phyloP scores from a whole-genome alignment of 768 basidiomycete genomes.

The Kwoniella sp. region DNA sequence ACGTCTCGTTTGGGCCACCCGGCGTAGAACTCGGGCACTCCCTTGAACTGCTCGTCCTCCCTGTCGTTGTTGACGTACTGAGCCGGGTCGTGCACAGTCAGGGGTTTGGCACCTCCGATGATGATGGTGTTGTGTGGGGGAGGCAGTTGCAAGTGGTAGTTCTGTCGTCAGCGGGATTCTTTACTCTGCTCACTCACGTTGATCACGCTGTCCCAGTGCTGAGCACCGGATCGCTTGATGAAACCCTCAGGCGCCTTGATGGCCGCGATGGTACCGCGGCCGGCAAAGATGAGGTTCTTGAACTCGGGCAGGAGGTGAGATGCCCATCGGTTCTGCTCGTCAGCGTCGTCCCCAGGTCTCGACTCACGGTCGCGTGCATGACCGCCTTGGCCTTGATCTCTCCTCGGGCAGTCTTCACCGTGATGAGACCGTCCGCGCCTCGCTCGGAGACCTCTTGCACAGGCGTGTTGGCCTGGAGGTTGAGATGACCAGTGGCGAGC shows the following conservation, averaged over 20 bases:
- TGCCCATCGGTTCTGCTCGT: conserved; percentile 22
- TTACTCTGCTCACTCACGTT: too few relatives aligned
- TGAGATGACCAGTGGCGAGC: conserved; percentile 7
- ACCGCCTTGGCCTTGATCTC: conserved; percentile 15
- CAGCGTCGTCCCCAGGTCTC: not conserved
- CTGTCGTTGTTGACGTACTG: conserved; percentile 14
- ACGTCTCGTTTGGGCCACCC: conserved; percentile 17
- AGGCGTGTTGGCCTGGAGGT: conserved; percentile 23
- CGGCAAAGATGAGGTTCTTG: conserved; percentile 14
- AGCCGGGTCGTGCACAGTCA: conserved; percentile 9
- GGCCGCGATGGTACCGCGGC: conserved; percentile 20
- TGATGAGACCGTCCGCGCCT: conserved; percentile 19
- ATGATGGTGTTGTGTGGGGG: conserved; percentile 25
- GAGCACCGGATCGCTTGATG: conserved; percentile 17
- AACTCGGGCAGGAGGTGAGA: conserved; percentile 17
- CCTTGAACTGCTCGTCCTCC: conserved; percentile 20
- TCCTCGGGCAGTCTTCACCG: conserved; percentile 16
- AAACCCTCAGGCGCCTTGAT: conserved; percentile 20
- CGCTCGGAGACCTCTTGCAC: not conserved
- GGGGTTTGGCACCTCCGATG: conserved; percentile 29
- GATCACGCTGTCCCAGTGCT: conserved; percentile 23
- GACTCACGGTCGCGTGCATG: conserved; percentile 19
- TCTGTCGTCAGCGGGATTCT: too few relatives aligned
- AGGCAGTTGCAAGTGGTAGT: conserved; percentile 23
- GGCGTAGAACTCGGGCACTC: conserved; percentile 22